Evolutionary conservation across 208 protist species (phyloP).

Genomic region (Angomonas ambiguus): DNA sequence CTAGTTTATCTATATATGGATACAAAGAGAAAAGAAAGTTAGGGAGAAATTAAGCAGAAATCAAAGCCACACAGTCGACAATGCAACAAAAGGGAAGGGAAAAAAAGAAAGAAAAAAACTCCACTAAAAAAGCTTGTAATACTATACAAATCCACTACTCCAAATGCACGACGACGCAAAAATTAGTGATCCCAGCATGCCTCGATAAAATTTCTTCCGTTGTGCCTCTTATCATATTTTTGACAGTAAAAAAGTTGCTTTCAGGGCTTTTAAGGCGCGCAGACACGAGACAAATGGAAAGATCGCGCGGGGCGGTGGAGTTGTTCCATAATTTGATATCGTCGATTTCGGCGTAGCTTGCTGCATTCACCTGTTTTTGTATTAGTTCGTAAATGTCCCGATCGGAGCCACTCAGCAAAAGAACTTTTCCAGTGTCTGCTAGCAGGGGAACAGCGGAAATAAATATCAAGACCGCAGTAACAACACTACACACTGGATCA

Average conservation of each 20-base stretch:
- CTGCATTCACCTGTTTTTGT: conserved; percentile 18
- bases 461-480: conserved; percentile 70
- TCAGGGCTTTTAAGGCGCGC: conserved; percentile 19
- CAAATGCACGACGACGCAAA: background rate
- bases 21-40: background rate
- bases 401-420: conserved; percentile 33
- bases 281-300: conserved; percentile 38
- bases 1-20: conserved; percentile 4
- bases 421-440: conserved; percentile 68
- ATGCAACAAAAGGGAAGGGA: conserved; percentile 10
- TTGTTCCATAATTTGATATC: conserved; percentile 49
- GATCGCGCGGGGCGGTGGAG: conserved; percentile 53
- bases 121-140: conserved; percentile 6
- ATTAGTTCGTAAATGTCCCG: conserved; percentile 21
- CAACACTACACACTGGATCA: conserved; percentile 72
- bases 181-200: background rate
- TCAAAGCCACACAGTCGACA: too few species aligned
- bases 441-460: conserved; percentile 73
- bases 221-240: background rate
- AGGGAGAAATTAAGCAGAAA: too few species aligned
- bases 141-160: background rate
- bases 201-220: background rate
- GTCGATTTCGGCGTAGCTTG: conserved; percentile 26
- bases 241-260: conserved; percentile 8
- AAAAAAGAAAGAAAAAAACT: conserved; percentile 1